Conservation (phyloP, 257 asterid species). For the Apocynum venetum region DNA sequence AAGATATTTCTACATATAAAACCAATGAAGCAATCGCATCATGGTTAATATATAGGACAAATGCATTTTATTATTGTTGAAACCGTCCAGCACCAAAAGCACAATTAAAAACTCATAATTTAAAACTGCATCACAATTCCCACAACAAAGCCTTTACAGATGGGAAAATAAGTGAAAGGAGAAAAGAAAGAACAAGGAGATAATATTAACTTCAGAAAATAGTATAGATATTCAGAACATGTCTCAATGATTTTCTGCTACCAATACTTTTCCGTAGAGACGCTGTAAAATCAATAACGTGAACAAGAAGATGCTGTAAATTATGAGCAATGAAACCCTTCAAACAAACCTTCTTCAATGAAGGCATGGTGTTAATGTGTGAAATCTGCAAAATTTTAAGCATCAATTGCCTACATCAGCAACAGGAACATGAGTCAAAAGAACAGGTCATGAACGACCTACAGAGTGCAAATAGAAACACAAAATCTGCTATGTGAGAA, state of each 20-base stretch:
- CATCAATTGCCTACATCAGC: constrained; percentile 13
- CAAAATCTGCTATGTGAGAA: background rate
- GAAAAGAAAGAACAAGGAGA: background rate
- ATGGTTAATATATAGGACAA: background rate
- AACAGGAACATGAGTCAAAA: background rate
- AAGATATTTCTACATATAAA: background rate
- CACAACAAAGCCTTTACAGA: background rate
- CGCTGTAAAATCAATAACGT: background rate
- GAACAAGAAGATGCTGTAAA: background rate
- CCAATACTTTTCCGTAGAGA: background rate
- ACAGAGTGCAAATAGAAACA: background rate
- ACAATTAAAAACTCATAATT: background rate
- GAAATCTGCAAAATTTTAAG: constrained; percentile 8
- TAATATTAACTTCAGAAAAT: background rate
- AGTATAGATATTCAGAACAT: background rate
- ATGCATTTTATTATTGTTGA: background rate
- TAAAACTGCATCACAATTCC: background rate
- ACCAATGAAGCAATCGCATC: background rate
- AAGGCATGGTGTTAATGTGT: constrained; percentile 19
- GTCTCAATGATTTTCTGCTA: background rate
- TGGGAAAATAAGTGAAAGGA: background rate
- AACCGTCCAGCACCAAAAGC: background rate
- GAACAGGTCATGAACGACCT: background rate
- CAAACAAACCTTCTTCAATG: constrained; percentile 15
- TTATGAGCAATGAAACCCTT: background rate